phyloP scores from a whole-genome alignment of 1,139 yeast species.

The Diutina siamensis region DNA sequence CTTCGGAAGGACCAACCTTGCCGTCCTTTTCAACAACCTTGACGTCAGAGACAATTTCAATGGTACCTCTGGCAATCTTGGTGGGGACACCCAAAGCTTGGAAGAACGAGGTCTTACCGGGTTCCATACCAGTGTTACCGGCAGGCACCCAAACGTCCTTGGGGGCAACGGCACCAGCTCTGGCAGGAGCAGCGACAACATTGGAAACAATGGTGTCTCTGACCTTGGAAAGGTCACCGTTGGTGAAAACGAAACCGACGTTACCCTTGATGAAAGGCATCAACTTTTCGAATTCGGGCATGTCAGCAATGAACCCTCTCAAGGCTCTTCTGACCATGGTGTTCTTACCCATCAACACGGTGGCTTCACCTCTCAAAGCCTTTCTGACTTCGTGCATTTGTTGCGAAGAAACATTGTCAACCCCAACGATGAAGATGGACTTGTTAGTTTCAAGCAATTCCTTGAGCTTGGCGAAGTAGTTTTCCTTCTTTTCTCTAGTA shows the following conservation, averaged over 20 bases:
- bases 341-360: conserved; percentile 99
- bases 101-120: conserved; percentile 99
- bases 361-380: conserved; percentile 89
- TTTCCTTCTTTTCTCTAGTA: conserved; percentile 93
- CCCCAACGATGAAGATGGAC: conserved; percentile 97
- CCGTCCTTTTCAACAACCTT: conserved; percentile 80
- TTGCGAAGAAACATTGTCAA: conserved; percentile 98
- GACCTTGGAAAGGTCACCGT: conserved; percentile 81
- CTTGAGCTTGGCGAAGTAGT: conserved; percentile 93
- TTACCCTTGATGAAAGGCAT: conserved; percentile 94
- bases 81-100: conserved; percentile 99
- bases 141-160: conserved; percentile 96
- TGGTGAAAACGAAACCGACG: conserved; percentile 99
- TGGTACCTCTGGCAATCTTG: conserved; percentile 99
- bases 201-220: conserved; percentile 81
- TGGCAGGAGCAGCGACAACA: conserved; percentile 99
- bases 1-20: conserved; percentile 99
- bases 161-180: conserved; percentile 99
- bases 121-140: conserved; percentile 99
- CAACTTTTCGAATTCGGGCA: conserved; percentile 93
- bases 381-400: conserved; percentile 99
- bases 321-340: conserved; percentile 99
- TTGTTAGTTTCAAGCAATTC: conserved; percentile 92
- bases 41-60: conserved; percentile 96
- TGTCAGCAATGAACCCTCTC: conserved; percentile 87